Base-by-base conservation (phyloP, 495 filamentous ascomycete species). In the Penicillium fimorum region DNA sequence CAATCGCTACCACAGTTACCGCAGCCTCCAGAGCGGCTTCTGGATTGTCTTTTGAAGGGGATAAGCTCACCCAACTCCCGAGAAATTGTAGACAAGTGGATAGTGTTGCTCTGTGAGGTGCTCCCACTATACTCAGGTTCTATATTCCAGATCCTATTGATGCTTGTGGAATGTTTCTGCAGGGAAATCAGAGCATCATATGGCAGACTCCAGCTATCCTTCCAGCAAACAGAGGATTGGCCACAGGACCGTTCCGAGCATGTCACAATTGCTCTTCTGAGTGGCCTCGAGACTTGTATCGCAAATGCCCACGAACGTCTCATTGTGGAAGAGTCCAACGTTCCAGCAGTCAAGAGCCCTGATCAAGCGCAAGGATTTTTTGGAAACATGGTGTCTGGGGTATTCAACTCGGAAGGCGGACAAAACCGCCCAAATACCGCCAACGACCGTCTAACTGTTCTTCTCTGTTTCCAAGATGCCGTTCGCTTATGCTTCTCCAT, bases 391-490 rank as follows among this genome's bases (percentile, higher is more conserved):
- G 91, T 96, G 2, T 94, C 92, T 1, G 92, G 92, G 0, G 90
- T 96, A 0, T 96, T 96, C 68, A 79, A 87, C 9, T 82, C 88
- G 0, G 93, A 97, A 51, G 79, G 85, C 7, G 86, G 79, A 3
- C 91, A 91, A 50, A 76, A 82, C 24, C 82, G 91, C 40, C 87
- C 86, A 44, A 82, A 84, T 15, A 87, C 89, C 13, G 92, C 91
- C n/a, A 99, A 97, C 64, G 92, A 93, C 59, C 79, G 93, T 38
- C 79, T 99, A 24, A 97, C 92, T 0, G 94, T 99, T 18, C 73
- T 97, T 10, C 79, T 99, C n/a, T 92, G 92, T 30, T 96, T 99
- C 71, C 92, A 97, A 70, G 94, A 99, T 69, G 90, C 91, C 12
- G 89, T 96, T 53, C 84, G 88, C 33, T 87, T 94, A 27, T 96